Percentiles rank a stretch among this genome's conserved stretches.
These are phyloP conservation scores for Globisporangium viniferum DNA, from an alignment of 352 stramenopile species.

Conservation along the genomic window DNA sequence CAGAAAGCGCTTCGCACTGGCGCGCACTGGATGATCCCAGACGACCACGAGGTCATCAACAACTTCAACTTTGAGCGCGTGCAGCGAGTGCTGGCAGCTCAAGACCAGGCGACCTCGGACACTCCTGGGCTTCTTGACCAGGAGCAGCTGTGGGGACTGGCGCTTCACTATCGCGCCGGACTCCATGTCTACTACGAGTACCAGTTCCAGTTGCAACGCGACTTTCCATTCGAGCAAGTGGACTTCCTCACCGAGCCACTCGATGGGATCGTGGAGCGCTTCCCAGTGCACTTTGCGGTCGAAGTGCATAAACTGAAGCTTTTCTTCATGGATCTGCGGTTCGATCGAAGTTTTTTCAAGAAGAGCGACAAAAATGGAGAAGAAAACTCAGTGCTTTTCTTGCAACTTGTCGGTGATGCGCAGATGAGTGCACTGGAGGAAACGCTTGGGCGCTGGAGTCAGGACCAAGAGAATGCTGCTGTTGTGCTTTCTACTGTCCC, in stretches of 20 bases:
- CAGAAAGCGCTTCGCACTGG: constrained; percentile 57
- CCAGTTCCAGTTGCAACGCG: constrained; percentile 56
- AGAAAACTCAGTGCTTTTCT: not conserved
- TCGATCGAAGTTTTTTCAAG: constrained; percentile 52
- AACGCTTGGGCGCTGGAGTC: constrained; percentile 20
- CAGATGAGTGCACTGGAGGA: constrained; percentile 23
- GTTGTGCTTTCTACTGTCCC: constrained; percentile 56
- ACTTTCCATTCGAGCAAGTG: constrained; percentile 34
- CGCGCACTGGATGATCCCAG: constrained; percentile 76
- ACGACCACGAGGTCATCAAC: constrained; percentile 79
- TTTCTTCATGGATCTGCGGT: constrained; percentile 61
- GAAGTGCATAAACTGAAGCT: constrained; percentile 45
- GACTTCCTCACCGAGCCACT: constrained; percentile 45
- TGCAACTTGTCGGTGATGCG: constrained; percentile 28
- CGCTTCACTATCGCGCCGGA: constrained; percentile 55
- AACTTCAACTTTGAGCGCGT: constrained; percentile 60
- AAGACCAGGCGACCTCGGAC: not conserved
- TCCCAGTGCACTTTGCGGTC: constrained; percentile 43
- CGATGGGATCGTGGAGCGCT: constrained; percentile 26
- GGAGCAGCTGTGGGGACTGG: constrained; percentile 25
- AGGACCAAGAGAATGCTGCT: constrained; percentile 16
- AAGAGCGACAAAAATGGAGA: not conserved
- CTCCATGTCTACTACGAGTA: constrained; percentile 67
- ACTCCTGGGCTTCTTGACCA: constrained; percentile 14
- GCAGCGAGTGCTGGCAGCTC: constrained; percentile 19